Percentiles rank a stretch among this genome's conserved stretches.
These are phyloP conservation scores for Microsporum audouinii DNA, from an alignment of 2,329 filamentous ascomycete genomes.

Conservation along the genomic window DNA sequence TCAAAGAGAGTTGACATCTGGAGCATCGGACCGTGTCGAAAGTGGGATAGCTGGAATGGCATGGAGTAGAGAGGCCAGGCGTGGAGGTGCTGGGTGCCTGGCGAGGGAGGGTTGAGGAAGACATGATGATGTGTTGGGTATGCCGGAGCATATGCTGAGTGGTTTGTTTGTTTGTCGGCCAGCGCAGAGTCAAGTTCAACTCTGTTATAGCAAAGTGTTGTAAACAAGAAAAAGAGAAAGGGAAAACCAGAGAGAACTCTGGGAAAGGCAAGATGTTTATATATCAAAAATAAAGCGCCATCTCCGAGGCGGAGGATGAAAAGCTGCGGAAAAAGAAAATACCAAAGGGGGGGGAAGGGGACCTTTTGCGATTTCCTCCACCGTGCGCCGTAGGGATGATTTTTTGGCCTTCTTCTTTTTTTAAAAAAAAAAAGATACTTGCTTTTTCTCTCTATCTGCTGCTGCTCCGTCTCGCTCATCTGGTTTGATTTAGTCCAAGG, in stretches of 20 bases:
- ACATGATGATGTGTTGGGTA: conserved; percentile 20
- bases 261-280: conserved; percentile 2
- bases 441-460: neutral
- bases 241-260: neutral
- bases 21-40: conserved; percentile 34
- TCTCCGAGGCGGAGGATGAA: neutral
- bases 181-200: neutral
- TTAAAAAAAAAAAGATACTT: neutral
- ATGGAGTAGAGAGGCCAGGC: conserved; percentile 17
- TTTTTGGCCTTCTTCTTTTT: neutral
- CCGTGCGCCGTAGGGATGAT: neutral
- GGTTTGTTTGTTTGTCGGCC: neutral
- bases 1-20: conserved; percentile 36
- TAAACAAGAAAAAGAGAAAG: neutral
- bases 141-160: neutral
- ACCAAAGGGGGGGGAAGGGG: neutral
- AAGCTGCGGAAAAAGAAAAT: neutral
- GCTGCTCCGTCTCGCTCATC: neutral
- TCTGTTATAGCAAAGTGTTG: neutral
- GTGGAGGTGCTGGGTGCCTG: conserved; percentile 20
- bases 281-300: neutral
- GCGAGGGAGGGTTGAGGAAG: conserved; percentile 27
- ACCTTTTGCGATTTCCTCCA: neutral
- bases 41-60: conserved; percentile 14
- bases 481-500: neutral